phyloP scores from a whole-genome alignment of 768 basidiomycete species.

The Suillus subluteus region DNA sequence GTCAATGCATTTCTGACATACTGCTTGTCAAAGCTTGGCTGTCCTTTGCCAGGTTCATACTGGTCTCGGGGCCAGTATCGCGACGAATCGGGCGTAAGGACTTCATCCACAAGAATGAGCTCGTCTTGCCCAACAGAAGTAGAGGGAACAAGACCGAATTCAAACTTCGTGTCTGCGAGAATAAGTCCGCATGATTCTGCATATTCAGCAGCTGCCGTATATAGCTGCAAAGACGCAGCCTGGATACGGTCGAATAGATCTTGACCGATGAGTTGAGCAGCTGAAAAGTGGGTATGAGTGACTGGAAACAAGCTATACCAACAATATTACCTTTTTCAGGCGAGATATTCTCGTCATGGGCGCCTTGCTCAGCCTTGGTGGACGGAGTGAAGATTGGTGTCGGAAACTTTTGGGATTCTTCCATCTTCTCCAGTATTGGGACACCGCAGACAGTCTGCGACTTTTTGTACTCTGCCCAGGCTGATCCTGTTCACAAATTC shows the following conservation, averaged over 20 bases:
- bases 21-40: conserved; percentile 97
- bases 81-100: conserved; percentile 97
- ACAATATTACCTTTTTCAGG: conserved; percentile 65
- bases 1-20: conserved; percentile 92
- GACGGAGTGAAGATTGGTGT: conserved; percentile 93
- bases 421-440: conserved; percentile 69
- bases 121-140: conserved; percentile 39
- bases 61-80: conserved; percentile 89
- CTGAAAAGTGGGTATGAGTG: conserved; percentile 11
- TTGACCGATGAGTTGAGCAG: conserved; percentile 61
- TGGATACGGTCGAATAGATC: conserved; percentile 66
- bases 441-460: conserved; percentile 89
- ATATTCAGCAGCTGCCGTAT: conserved; percentile 74
- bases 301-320: not conserved
- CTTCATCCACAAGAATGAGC: conserved; percentile 91
- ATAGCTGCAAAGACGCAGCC: conserved; percentile 62
- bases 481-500: conserved; percentile 67
- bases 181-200: conserved; percentile 81
- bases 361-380: conserved; percentile 93
- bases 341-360: conserved; percentile 95
- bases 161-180: conserved; percentile 98
- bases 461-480: conserved; percentile 93
- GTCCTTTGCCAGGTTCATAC: conserved; percentile 74
- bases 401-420: conserved; percentile 82
- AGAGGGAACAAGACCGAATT: conserved; percentile 82